These are phyloP conservation scores for Phaeosphaeriaceae sp. DNA, from an alignment of 2,329 filamentous ascomycete genomes.

Conservation along the genomic window DNA sequence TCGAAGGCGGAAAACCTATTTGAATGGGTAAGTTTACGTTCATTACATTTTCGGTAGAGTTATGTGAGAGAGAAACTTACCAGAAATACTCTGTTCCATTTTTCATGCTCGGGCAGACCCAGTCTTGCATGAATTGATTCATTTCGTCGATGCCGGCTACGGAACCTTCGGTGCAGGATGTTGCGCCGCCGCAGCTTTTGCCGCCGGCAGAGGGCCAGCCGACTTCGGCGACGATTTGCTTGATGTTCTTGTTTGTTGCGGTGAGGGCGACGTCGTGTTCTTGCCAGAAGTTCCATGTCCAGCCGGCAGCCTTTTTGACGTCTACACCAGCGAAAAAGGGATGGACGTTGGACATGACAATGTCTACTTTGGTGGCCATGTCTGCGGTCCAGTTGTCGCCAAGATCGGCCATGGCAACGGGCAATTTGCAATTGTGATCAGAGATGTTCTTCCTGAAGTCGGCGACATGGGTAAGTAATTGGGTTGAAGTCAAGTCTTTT, in stretches of 20 bases:
- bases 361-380: slow-evolving; percentile 75
- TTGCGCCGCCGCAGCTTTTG: slow-evolving; percentile 70
- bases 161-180: slow-evolving; percentile 67
- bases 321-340: slow-evolving; percentile 89
- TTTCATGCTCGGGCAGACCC: slow-evolving; percentile 78
- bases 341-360: slow-evolving; percentile 96
- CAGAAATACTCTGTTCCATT: slow-evolving; percentile 95
- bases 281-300: slow-evolving; percentile 86
- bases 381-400: slow-evolving; percentile 82
- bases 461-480: slow-evolving; percentile 69
- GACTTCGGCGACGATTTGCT: slow-evolving; percentile 86
- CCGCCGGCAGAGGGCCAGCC: slow-evolving; percentile 90
- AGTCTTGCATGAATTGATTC: slow-evolving; percentile 85
- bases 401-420: slow-evolving; percentile 85
- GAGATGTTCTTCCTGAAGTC: slow-evolving; percentile 74
- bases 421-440: slow-evolving; percentile 68
- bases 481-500: slow-evolving; percentile 68
- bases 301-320: slow-evolving; percentile 70
- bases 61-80: no score
- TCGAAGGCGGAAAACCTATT: no score
- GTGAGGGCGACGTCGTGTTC: slow-evolving; percentile 70
- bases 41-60: no score
- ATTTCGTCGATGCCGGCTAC: slow-evolving; percentile 81
- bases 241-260: slow-evolving; percentile 52
- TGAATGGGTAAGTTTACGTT: no score